Base-by-base conservation (phyloP, 1,139 yeast genomes). In the Zhuliangozyma blackwelliae region DNA sequence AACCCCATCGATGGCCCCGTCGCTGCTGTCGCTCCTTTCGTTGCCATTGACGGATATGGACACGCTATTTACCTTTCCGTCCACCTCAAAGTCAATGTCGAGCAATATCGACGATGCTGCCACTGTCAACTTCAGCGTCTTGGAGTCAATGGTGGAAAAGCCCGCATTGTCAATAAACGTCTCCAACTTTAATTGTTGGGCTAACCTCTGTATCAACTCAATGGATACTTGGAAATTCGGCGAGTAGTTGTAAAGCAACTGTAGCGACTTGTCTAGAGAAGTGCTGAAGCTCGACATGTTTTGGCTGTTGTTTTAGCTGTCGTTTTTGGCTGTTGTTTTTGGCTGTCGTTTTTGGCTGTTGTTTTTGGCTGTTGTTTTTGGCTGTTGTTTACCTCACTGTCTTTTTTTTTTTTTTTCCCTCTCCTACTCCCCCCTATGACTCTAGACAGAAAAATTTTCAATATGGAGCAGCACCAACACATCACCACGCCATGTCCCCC, bases 31-130 rank as follows among this genome's bases (percentile, higher is more conserved):
- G 4, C 16, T 16, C 16, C 16, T 16, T 16, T 16, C 16, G 16
- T 16, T 57, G 1, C 68, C 72, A 30, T 39, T 39, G 55, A 62
- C 59, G 0, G 75, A 67, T 33, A 68, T 51, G 8, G 67, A 56
- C 10, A 68, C 64, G 22, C 58, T 46, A 10, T 59, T 45, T 2
- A 67, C 54, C 10, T 42, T 46, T 2, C 39, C 45, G 35, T 57
- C 61, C 23, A 51, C 57, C 5, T 52, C 44, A 40, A 65, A 67
- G 41, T 69, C 76, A 23, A 70, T 57, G 41, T 70, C 76, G n/a
- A 70, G 54, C 32, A 70, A 53, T 5, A 68, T 62, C 20, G 64
- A 53, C 2, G 72, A 60, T 4, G 75, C 75, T 1, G 75, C 75
- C 28, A 70, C 68, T 8, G 73, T 61, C 35, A 70, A 52, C 38